Conservation (phyloP, 345 rosid species). For the Boechera retrofracta region DNA sequence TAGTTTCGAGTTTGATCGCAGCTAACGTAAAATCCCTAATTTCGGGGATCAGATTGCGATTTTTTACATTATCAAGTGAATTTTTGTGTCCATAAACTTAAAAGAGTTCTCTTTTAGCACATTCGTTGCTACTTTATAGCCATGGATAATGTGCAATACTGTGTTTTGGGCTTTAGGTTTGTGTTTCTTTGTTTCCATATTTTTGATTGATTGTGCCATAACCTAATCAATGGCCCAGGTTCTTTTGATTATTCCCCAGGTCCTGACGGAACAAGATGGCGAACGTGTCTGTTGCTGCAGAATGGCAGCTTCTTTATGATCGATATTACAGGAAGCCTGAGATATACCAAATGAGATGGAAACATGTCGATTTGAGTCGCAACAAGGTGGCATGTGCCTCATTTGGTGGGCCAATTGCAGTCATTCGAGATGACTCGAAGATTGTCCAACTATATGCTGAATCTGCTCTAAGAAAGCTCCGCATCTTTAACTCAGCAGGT, state of each 20-base stretch:
- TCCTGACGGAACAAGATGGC: slow-evolving; percentile 56
- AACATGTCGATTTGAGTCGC: slow-evolving; percentile 78
- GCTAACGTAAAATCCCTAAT: background rate
- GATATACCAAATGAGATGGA: slow-evolving; percentile 89
- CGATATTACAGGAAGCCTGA: slow-evolving; percentile 91
- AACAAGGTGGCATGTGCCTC: slow-evolving; percentile 96
- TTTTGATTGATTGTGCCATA: slow-evolving; percentile 7
- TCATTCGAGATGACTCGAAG: slow-evolving; percentile 97
- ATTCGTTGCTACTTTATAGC: background rate
- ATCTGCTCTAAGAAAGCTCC: slow-evolving; percentile 94
- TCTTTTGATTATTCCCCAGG: slow-evolving; percentile 4
- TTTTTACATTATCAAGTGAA: background rate
- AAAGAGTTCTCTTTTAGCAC: slow-evolving; percentile 1
- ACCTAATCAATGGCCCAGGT: background rate
- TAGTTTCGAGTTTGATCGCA: slow-evolving; percentile 3
- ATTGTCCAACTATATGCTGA: slow-evolving; percentile 96
- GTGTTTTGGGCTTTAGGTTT: background rate
- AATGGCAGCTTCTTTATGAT: slow-evolving; percentile 91
- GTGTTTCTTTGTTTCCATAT: background rate
- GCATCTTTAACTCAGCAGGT: slow-evolving; percentile 95
- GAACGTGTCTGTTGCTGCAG: slow-evolving; percentile 92
- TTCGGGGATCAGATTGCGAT: background rate
- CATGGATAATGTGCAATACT: background rate
- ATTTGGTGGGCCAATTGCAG: slow-evolving; percentile 90
- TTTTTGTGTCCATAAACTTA: background rate